Conservation (phyloP, 257 asterid genomes). For the Parsonsia alboflavescens region DNA sequence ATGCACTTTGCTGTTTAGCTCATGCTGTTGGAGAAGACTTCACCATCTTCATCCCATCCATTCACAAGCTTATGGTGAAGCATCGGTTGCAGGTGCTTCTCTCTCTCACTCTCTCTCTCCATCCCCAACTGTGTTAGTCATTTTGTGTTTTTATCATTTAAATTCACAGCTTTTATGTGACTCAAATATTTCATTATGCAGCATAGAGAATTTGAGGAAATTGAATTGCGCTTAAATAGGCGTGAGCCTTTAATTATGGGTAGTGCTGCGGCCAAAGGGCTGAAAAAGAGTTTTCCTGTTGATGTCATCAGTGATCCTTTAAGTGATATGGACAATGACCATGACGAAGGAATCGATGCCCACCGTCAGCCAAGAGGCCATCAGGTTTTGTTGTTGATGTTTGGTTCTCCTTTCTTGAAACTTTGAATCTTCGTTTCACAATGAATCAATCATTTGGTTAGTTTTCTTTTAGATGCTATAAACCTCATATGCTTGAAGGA, state of each 20-base stretch:
- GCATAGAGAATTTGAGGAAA: slow-evolving; percentile 96
- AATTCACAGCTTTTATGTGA: slow-evolving; percentile 10
- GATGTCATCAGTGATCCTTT: slow-evolving; percentile 96
- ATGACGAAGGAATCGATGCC: slow-evolving; percentile 54
- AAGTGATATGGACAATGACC: slow-evolving; percentile 69
- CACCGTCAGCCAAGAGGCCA: slow-evolving; percentile 58
- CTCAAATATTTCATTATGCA: slow-evolving; percentile 32
- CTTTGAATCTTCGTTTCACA: background rate
- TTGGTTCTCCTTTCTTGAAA: background rate
- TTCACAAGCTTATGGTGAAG: slow-evolving; percentile 80
- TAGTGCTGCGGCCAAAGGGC: slow-evolving; percentile 53
- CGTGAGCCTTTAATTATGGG: slow-evolving; percentile 76
- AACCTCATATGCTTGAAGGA: background rate
- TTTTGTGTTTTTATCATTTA: slow-evolving; percentile 9
- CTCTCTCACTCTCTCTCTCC: background rate
- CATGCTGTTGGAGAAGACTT: slow-evolving; percentile 97
- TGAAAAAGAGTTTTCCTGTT: slow-evolving; percentile 61
- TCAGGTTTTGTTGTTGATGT: slow-evolving; percentile 42
- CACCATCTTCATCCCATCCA: slow-evolving; percentile 82
- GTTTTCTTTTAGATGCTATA: background rate
- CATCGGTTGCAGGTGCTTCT: slow-evolving; percentile 68
- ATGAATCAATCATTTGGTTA: background rate
- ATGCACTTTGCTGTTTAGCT: slow-evolving; percentile 93
- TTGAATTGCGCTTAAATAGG: slow-evolving; percentile 60
- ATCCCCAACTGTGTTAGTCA: background rate